phyloP scores from a whole-genome alignment of 2,329 filamentous ascomycete species.

The Aaosphaeria arxii region DNA sequence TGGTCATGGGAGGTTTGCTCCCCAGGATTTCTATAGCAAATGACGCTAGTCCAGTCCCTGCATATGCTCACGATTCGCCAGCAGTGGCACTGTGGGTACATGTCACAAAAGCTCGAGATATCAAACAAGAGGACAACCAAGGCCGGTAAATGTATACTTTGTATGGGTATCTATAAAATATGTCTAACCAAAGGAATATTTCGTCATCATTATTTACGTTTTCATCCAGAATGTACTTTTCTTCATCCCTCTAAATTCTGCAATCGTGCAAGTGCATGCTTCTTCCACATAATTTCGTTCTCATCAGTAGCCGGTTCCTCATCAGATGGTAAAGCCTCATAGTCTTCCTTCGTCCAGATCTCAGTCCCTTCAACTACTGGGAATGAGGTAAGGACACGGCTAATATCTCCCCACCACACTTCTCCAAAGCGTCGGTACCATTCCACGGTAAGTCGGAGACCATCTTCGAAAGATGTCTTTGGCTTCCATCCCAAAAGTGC shows the following conservation, averaged over 20 bases:
- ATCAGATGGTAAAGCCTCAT: slow-evolving; percentile 35
- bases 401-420: slow-evolving; percentile 41
- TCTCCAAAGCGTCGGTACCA: slow-evolving; percentile 40
- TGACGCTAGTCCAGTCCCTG: too few relatives aligned
- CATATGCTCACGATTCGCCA: too few relatives aligned
- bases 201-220: too few relatives aligned
- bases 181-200: too few relatives aligned
- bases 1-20: too few relatives aligned
- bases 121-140: too few relatives aligned
- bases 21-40: too few relatives aligned
- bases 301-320: slow-evolving; percentile 16
- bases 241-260: neutral
- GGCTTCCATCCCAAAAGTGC: slow-evolving; percentile 35
- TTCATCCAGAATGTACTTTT: too few relatives aligned
- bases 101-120: too few relatives aligned
- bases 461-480: slow-evolving; percentile 34
- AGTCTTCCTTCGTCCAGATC: slow-evolving; percentile 39
- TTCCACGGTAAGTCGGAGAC: slow-evolving; percentile 34
- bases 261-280: slow-evolving; percentile 13
- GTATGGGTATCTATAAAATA: too few relatives aligned
- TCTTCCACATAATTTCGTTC: slow-evolving; percentile 19
- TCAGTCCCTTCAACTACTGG: slow-evolving; percentile 39
- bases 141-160: too few relatives aligned
- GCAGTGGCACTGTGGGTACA: too few relatives aligned
- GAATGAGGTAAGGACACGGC: slow-evolving; percentile 37